Evolutionary conservation across 129 eudicot species (phyloP), one percentile per base, ranked within the genome.

Genomic region (Smallanthus sonchifolius): DNA sequence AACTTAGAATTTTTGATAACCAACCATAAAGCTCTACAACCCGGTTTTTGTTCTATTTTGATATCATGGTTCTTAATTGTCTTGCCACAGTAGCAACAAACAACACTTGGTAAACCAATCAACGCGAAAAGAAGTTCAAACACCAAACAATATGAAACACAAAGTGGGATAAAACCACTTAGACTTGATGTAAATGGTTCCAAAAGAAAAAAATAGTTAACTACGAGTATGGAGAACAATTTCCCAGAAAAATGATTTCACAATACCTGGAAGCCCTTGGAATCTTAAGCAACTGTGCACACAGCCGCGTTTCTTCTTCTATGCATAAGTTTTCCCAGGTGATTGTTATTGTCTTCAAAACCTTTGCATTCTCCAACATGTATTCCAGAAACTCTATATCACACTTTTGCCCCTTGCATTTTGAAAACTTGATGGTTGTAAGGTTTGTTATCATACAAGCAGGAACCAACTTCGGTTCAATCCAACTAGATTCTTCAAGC

Each of bases 351-450:
- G 15, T 76, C 48, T 55, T 55, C 54, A 67, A 55, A 67, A 28
- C 60, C 59, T 76, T 57, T 8, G 69, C 80, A 55, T 67, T 67
- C 19, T 30, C 38, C 80, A 40, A 17, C 74, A 76, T 30, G 60
- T 49, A 67, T 32, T 67, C 80, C 20, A 76, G 1, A 45, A 76
- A 39, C 80, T 10, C 0, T 30, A 55, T n/a, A 28, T 67, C 24
- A 0, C 55, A 67, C n/a, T 40, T 40, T 4, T 3, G 1, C 35
- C 15, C 55, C n/a, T 24, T 40, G 44, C 55, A 52, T 11, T 10
- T 38, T 51, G 51, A 36, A 51, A 75, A 14, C 8, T 75, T 51
- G 4, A 75, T 13, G 62, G 52, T 75, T 75, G 8, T 75, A 75
- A 64, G 79, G 49, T 36, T 64, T 19, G 47, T 32, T 17, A 75